phyloP scores from a whole-genome alignment of 495 filamentous ascomycete genomes.

The Penicillium nucicola region DNA sequence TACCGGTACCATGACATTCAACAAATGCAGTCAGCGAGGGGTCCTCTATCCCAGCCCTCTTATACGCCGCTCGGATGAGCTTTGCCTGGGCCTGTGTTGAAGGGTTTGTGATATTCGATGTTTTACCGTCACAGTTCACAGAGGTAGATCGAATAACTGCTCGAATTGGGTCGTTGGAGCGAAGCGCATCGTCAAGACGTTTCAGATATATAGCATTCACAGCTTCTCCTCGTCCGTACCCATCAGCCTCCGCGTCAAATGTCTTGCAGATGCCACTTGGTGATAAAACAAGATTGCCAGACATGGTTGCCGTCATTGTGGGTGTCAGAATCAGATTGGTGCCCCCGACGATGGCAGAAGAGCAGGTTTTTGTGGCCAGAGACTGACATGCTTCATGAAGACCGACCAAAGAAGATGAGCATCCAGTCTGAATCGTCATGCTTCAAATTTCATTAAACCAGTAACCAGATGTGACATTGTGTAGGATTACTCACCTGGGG shows the following conservation, averaged over 20 bases:
- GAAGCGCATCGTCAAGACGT: constrained; percentile 21
- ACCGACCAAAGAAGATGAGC: constrained; percentile 22
- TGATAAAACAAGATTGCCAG: constrained; percentile 19
- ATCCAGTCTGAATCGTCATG: constrained; percentile 29
- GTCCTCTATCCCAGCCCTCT: constrained; percentile 2
- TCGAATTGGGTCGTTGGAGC: constrained; percentile 30
- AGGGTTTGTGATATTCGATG: constrained; percentile 3
- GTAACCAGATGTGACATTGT: too few relatives aligned
- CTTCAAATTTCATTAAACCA: too few relatives aligned
- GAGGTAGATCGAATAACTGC: constrained; percentile 33
- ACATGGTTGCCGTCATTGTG: constrained; percentile 22
- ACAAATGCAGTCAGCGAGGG: constrained; percentile 33
- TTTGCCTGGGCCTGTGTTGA: constrained; percentile 7
- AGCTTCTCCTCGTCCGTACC: constrained; percentile 59
- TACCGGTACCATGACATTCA: constrained; percentile 54
- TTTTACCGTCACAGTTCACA: constrained; percentile 31
- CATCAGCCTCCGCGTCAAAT: constrained; percentile 57
- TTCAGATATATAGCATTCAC: constrained; percentile 32
- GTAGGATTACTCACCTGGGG: too few relatives aligned
- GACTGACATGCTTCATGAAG: constrained; percentile 26
- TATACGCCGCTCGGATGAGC: constrained; percentile 6
- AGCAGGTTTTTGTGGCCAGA: too few relatives aligned
- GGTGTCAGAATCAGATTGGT: constrained; percentile 36
- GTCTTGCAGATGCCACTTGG: constrained; percentile 40
- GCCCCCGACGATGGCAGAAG: constrained; percentile 35